Base-by-base conservation (phyloP, 2,329 filamentous ascomycete species). In the Cordyceps javanica region DNA sequence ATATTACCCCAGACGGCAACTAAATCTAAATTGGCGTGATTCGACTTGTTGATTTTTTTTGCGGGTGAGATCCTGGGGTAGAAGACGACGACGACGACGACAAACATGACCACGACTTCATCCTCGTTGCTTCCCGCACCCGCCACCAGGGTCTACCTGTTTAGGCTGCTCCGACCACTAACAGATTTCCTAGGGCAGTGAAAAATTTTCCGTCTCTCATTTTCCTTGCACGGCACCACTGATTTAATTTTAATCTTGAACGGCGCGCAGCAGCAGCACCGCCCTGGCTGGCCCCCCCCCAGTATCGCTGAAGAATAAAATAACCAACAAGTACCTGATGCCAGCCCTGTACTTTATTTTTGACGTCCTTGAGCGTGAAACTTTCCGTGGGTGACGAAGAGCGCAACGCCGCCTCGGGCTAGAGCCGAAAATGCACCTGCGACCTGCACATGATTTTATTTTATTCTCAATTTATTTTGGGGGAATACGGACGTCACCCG, bases 61-160 rank as follows among this genome's bases (percentile, higher is more conserved):
- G 54, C 45, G 54, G 54, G 54, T 48, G 53, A 55, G 42, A 57
- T 53, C 49, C 56, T 54, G 56, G 56, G 56, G 56, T 58, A 58
- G 48, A 44, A 13, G 51, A 28, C 14, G 23, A 25, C 30, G 19
- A 50, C 49, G 23, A 48, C 49, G 50, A 49, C 56, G 3, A 32
- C 38, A 41, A n/a, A n/a, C n/a, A n/a, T n/a, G n/a, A n/a, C n/a
- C n/a, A n/a, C n/a, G n/a, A n/a, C n/a, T n/a, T n/a, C n/a, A n/a
- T n/a, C 19, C 2, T 19, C 23, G 9, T 13, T 53, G 55, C 42
- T 56, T 48, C 44, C 23, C 16, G 25, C 51, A 30, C 7, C 25
- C 14, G 5, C 25, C n/a, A 4, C 19, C 45, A n/a, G 36, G 34
- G 19, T 36, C 41, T 46, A 11, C 38, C 34, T 21, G 16, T 36